phyloP scores from a whole-genome alignment of 2,329 filamentous ascomycete species.

The Ceratocystis destructans region DNA sequence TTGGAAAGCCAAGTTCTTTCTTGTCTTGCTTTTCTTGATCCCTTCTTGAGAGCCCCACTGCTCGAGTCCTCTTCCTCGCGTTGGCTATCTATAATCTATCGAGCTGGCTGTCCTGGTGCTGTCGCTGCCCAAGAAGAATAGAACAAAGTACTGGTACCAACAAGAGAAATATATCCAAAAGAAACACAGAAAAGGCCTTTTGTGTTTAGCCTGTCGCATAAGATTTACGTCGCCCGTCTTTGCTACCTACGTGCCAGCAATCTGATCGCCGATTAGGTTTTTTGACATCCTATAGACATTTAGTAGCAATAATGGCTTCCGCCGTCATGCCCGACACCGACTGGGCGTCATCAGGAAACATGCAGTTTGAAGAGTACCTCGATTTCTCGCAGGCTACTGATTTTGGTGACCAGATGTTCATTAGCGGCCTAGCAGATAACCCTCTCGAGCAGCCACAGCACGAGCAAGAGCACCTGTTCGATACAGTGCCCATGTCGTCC shows the following conservation, averaged over 20 bases:
- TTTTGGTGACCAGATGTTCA: slow-evolving; percentile 11
- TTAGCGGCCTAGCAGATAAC: not conserved
- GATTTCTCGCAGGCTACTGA: slow-evolving; percentile 5
- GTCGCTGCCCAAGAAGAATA: not conserved
- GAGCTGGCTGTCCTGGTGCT: not conserved
- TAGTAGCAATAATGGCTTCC: not conserved
- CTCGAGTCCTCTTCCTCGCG: not conserved
- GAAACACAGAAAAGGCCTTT: too few relatives aligned
- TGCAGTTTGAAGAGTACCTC: slow-evolving; percentile 3
- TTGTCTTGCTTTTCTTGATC: not conserved
- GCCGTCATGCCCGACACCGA: not conserved
- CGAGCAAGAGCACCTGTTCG: not conserved
- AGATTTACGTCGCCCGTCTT: too few relatives aligned
- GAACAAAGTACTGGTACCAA: not conserved
- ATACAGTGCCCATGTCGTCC: not conserved
- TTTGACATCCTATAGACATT: too few relatives aligned
- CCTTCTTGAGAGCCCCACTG: not conserved
- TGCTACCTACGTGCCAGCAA: too few relatives aligned
- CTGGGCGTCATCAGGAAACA: slow-evolving; percentile 1
- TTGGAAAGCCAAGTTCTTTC: not conserved
- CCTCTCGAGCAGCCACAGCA: not conserved
- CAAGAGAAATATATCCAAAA: too few relatives aligned
- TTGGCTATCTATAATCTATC: not conserved
- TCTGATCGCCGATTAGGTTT: too few relatives aligned
- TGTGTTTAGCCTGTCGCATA: too few relatives aligned